A percentile compares a stretch with the other conserved stretches of the same genome.
Conservation (phyloP, 2,329 filamentous ascomycete genomes). For the Thelonectria rubi region DNA sequence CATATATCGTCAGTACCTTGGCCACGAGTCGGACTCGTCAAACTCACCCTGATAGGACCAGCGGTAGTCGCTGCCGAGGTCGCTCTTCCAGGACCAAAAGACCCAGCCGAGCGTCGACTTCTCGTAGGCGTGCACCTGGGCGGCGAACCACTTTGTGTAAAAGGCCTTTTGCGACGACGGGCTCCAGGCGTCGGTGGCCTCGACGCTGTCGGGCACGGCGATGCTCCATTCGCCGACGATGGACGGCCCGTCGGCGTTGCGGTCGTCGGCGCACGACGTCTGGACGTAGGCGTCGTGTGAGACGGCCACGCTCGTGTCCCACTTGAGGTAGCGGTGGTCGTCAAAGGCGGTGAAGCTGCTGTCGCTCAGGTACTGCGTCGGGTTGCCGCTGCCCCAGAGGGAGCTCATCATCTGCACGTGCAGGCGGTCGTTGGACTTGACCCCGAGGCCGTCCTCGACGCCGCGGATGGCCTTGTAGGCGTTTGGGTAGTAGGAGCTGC, state of each 20-base stretch:
- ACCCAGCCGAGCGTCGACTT: conserved; percentile 37
- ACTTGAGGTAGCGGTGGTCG: conserved; percentile 69
- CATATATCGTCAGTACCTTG: conserved; percentile 4
- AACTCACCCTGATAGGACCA: conserved; percentile 40
- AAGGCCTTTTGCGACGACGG: conserved; percentile 35
- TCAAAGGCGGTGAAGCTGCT: conserved; percentile 61
- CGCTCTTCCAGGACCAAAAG: conserved; percentile 40
- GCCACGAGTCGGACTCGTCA: background rate
- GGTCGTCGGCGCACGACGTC: conserved; percentile 59
- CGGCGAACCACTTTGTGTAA: conserved; percentile 40
- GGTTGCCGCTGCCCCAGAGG: conserved; percentile 65
- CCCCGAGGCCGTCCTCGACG: conserved; percentile 54
- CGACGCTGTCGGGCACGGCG: conserved; percentile 57
- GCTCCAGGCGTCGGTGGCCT: conserved; percentile 50
- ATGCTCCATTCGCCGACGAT: conserved; percentile 69
- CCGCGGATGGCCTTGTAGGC: conserved; percentile 53
- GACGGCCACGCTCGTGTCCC: conserved; percentile 47
- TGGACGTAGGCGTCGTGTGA: conserved; percentile 55
- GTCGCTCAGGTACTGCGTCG: conserved; percentile 54
- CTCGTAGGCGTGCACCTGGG: conserved; percentile 39
- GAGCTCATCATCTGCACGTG: conserved; percentile 62
- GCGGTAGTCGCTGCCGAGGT: conserved; percentile 38
- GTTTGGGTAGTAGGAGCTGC: conserved; percentile 34
- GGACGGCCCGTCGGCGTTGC: conserved; percentile 51
- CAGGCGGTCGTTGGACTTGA: conserved; percentile 54